Conservation (phyloP, 768 basidiomycete species). For the Strobilomyces echinocephalus region DNA sequence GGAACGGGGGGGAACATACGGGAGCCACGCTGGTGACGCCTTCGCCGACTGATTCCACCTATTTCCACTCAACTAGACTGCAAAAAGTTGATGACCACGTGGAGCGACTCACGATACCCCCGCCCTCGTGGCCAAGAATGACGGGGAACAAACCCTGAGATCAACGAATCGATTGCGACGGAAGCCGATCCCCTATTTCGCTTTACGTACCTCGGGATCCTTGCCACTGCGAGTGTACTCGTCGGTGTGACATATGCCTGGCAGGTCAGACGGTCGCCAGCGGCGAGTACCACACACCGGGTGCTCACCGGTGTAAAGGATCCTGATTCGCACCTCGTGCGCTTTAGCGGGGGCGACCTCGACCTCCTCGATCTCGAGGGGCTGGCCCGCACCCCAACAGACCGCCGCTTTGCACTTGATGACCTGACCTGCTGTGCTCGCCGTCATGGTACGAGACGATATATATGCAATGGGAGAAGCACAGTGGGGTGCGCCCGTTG, state of each 20-base stretch:
- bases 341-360: constrained; percentile 89
- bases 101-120: constrained; percentile 63
- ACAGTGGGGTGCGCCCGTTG: constrained; percentile 7
- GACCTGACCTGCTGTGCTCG: constrained; percentile 66
- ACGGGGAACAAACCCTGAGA: constrained; percentile 80
- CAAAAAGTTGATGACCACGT: background rate
- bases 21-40: constrained; percentile 79
- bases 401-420: constrained; percentile 91
- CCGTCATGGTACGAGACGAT: constrained; percentile 47
- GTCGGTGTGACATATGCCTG: constrained; percentile 96
- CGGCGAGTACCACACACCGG: constrained; percentile 3
- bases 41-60: constrained; percentile 98
- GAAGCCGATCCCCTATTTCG: constrained; percentile 2
- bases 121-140: constrained; percentile 94
- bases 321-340: constrained; percentile 89
- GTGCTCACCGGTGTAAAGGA: constrained; percentile 76
- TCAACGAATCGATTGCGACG: constrained; percentile 5
- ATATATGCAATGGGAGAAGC: constrained; percentile 24
- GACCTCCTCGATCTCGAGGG: constrained; percentile 83
- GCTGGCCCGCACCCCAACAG: constrained; percentile 90
- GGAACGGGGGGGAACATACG: constrained; percentile 28
- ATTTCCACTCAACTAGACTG: constrained; percentile 4
- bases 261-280: background rate
- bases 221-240: constrained; percentile 95
- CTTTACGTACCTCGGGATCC: constrained; percentile 75